phyloP scores from a whole-genome alignment of 192 early-diverging fungal genomes.

The Backusella parvicylindrica region DNA sequence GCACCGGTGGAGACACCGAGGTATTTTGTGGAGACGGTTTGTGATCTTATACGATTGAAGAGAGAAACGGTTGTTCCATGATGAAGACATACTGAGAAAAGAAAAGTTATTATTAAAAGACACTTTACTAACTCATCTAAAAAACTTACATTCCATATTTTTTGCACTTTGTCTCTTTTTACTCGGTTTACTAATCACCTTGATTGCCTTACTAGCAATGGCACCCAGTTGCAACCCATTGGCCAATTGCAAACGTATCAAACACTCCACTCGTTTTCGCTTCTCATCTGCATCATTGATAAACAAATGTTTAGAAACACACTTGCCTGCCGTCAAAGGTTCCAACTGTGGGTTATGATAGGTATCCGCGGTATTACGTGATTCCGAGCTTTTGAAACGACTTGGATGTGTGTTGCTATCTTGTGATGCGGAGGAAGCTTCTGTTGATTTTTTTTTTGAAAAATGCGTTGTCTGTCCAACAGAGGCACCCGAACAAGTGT shows the following conservation, averaged over 20 bases:
- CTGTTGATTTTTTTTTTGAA: background rate
- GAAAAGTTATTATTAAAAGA: background rate
- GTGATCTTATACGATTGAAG: slow-evolving; percentile 87
- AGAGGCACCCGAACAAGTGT: slow-evolving; percentile 31
- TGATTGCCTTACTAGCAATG: slow-evolving; percentile 77
- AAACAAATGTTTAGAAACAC: slow-evolving; percentile 78
- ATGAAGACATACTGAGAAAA: slow-evolving; percentile 68
- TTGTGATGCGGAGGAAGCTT: background rate
- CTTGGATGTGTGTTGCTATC: slow-evolving; percentile 5
- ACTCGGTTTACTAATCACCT: slow-evolving; percentile 89
- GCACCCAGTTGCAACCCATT: slow-evolving; percentile 58
- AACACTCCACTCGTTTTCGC: slow-evolving; percentile 71
- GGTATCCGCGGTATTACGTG: slow-evolving; percentile 19
- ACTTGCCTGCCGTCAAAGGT: slow-evolving; percentile 57
- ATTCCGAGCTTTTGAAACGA: slow-evolving; percentile 10
- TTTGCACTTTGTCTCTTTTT: slow-evolving; percentile 87
- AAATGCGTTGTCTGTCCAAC: slow-evolving; percentile 21
- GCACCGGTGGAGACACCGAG: slow-evolving; percentile 57
- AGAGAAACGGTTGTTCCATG: slow-evolving; percentile 84
- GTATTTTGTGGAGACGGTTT: slow-evolving; percentile 88
- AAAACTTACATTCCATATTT: slow-evolving; percentile 62
- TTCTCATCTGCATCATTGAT: slow-evolving; percentile 86
- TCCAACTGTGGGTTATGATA: slow-evolving; percentile 22
- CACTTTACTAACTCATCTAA: too few species aligned
- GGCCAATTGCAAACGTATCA: slow-evolving; percentile 71